These are phyloP conservation scores for Populus tomentosa DNA, from an alignment of 441 rosid species.

Conservation along the genomic window DNA sequence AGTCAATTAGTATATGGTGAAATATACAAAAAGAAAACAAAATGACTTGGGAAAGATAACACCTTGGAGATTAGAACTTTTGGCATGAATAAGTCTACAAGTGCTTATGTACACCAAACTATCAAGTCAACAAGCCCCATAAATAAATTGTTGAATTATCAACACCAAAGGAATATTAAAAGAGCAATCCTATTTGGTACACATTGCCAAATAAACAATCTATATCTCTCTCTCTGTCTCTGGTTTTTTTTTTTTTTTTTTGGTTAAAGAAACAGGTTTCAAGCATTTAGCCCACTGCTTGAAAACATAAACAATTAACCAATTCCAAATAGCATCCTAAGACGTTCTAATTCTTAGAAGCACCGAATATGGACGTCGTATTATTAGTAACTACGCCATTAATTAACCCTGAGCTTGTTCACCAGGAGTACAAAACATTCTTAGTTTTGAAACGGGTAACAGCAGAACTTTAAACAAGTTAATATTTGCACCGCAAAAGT, in stretches of 20 bases:
- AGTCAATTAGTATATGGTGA: neutral
- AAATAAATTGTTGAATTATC: too few relatives aligned
- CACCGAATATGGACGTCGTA: neutral
- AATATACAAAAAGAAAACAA: neutral
- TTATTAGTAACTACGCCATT: neutral
- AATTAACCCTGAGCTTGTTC: neutral
- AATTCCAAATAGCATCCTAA: neutral
- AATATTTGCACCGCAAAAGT: neutral
- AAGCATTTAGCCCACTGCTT: neutral
- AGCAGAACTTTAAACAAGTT: neutral
- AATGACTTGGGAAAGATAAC: neutral
- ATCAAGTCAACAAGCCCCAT: too few relatives aligned
- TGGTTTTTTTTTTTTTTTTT: too few relatives aligned
- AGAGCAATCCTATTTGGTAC: neutral
- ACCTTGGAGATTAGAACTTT: neutral
- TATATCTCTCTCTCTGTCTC: neutral
- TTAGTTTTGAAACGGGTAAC: neutral
- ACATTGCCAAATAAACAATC: neutral
- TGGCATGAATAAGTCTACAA: too few relatives aligned
- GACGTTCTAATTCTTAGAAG: neutral
- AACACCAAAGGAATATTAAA: too few relatives aligned
- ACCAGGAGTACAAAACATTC: neutral
- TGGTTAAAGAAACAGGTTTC: neutral
- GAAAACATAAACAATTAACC: neutral
- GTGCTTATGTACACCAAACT: too few relatives aligned